A percentile compares a stretch with the other conserved stretches of the same genome.
Evolutionary conservation across 495 filamentous ascomycete genomes (phyloP).

Genomic region (Penicillium angulare): DNA sequence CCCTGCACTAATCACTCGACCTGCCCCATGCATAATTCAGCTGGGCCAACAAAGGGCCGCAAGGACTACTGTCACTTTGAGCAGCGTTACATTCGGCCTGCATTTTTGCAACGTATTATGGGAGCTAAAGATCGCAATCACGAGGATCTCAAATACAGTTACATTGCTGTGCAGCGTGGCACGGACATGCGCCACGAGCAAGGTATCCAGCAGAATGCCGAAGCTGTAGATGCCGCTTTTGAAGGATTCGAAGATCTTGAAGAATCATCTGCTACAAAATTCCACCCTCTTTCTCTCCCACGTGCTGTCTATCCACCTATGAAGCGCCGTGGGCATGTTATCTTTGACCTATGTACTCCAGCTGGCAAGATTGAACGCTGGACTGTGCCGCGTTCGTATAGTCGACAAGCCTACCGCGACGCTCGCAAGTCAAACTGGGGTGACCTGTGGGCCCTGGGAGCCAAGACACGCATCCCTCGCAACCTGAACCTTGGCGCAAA

Average conservation of each 20-base stretch:
- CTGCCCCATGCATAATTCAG: slow-evolving; percentile 82
- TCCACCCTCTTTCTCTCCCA: slow-evolving; percentile 69
- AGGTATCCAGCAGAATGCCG: slow-evolving; percentile 38
- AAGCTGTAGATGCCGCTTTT: slow-evolving; percentile 50
- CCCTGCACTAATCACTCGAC: slow-evolving; percentile 88
- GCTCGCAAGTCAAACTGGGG: slow-evolving; percentile 90
- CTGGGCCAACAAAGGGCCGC: slow-evolving; percentile 66
- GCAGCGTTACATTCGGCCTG: slow-evolving; percentile 83
- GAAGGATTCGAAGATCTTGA: slow-evolving; percentile 43
- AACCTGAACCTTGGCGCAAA: slow-evolving; percentile 61
- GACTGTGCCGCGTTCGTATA: slow-evolving; percentile 81
- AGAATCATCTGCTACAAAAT: slow-evolving; percentile 22
- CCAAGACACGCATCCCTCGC: slow-evolving; percentile 73
- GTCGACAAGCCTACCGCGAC: slow-evolving; percentile 79
- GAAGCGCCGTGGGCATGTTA: slow-evolving; percentile 84
- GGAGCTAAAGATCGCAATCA: slow-evolving; percentile 71
- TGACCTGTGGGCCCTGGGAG: slow-evolving; percentile 92
- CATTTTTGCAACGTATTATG: slow-evolving; percentile 77
- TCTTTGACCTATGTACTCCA: slow-evolving; percentile 88
- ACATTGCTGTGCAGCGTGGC: slow-evolving; percentile 83
- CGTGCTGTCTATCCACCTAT: slow-evolving; percentile 75
- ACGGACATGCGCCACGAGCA: slow-evolving; percentile 46
- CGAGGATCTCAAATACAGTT: slow-evolving; percentile 88
- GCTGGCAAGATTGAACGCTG: slow-evolving; percentile 86
- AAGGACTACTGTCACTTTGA: slow-evolving; percentile 90